These are phyloP conservation scores for Xylariaceae sp. DNA, from an alignment of 2,329 filamentous ascomycete genomes.

Conservation along the genomic window DNA sequence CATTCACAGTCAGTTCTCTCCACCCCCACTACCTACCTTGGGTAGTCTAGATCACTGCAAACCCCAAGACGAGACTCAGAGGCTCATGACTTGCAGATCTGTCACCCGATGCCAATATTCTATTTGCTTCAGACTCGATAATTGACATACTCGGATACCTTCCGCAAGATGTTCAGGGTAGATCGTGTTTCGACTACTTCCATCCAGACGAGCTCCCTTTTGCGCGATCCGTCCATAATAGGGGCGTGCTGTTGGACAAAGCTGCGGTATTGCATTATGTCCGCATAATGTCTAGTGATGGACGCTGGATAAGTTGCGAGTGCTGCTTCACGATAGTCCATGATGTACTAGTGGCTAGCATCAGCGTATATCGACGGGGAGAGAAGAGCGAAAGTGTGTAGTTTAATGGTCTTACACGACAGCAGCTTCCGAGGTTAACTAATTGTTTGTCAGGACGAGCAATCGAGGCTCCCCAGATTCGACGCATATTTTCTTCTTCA, in stretches of 20 bases:
- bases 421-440: conserved; percentile 1
- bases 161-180: conserved; percentile 71
- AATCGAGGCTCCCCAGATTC: conserved; percentile 72
- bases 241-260: conserved; percentile 75
- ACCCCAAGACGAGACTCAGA: conserved; percentile 12
- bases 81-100: conserved; percentile 54
- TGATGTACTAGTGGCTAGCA: conserved; percentile 82
- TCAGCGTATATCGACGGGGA: conserved; percentile 69
- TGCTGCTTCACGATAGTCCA: conserved; percentile 89
- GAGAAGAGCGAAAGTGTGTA: conserved; percentile 71
- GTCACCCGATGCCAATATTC: conserved; percentile 70
- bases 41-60: neutral
- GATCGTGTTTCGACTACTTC: conserved; percentile 82
- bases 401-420: conserved; percentile 4
- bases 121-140: conserved; percentile 82
- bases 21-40: neutral
- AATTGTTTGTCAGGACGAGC: conserved; percentile 59
- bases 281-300: conserved; percentile 64
- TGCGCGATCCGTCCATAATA: conserved; percentile 69
- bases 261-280: conserved; percentile 82
- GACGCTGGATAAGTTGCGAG: conserved; percentile 75
- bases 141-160: conserved; percentile 69
- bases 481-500: conserved; percentile 77
- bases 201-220: conserved; percentile 77
- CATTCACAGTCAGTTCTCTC: conserved; percentile 69